Conservation (phyloP, 768 basidiomycete species). For the Mycena galericulata region DNA sequence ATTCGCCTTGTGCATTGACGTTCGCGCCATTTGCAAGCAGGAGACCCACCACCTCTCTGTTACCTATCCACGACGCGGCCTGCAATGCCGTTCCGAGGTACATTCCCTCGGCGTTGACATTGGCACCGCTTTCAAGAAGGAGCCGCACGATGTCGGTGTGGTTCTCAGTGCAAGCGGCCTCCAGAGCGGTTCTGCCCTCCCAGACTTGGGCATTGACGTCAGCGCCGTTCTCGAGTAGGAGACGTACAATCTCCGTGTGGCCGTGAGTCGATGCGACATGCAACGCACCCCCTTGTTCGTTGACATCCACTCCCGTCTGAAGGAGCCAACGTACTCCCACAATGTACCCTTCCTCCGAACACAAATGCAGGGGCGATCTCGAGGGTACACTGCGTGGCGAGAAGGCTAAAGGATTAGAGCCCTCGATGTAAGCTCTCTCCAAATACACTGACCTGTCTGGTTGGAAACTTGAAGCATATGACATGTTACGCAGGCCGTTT, state of each 20-base stretch:
- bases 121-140: neutral
- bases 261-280: too few species aligned
- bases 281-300: neutral
- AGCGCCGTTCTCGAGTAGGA: too few species aligned
- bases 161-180: neutral
- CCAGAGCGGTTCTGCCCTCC: neutral
- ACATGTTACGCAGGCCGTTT: neutral
- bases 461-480: neutral
- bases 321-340: conserved; percentile 5
- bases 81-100: neutral
- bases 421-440: too few species aligned
- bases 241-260: too few species aligned
- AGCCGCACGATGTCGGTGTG: neutral
- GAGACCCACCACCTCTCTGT: neutral
- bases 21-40: neutral
- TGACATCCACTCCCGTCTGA: neutral
- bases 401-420: too few species aligned
- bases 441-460: too few species aligned
- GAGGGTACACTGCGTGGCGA: too few species aligned
- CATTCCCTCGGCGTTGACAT: neutral
- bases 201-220: too few species aligned
- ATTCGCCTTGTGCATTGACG: neutral
- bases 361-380: neutral
- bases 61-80: neutral
- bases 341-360: neutral